Conservation (phyloP, 2,329 filamentous ascomycete genomes). For the Ophiocordyceps polyrhachis-furcata region DNA sequence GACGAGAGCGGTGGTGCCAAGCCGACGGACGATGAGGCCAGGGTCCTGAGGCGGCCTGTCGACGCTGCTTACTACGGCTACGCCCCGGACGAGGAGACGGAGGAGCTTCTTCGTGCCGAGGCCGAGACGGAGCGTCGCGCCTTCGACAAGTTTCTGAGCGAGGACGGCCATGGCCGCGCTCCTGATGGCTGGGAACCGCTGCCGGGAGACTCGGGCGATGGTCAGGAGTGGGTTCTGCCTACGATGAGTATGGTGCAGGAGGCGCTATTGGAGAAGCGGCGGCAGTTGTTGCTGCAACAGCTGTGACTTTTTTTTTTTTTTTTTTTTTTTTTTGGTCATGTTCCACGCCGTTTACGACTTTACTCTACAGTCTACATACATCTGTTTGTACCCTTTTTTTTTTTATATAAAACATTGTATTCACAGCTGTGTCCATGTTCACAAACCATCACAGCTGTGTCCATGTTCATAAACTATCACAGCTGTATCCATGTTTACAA, state of each 20-base stretch:
- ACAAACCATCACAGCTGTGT: too few relatives aligned
- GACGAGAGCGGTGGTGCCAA: constrained; percentile 28
- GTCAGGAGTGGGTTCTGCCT: constrained; percentile 64
- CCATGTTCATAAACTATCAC: too few relatives aligned
- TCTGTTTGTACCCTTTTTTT: too few relatives aligned
- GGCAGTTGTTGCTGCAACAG: constrained; percentile 70
- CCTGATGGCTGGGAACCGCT: constrained; percentile 66
- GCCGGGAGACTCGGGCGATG: constrained; percentile 75
- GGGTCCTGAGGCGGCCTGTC: constrained; percentile 55
- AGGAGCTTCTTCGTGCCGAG: constrained; percentile 63
- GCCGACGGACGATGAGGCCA: constrained; percentile 44
- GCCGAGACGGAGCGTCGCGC: constrained; percentile 68
- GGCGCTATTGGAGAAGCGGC: constrained; percentile 73
- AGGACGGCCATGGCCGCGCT: constrained; percentile 33
- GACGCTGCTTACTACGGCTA: constrained; percentile 96
- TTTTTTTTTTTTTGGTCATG: too few relatives aligned
- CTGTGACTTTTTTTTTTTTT: constrained; percentile 20
- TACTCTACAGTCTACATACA: too few relatives aligned
- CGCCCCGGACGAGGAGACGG: constrained; percentile 81
- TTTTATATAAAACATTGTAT: too few relatives aligned
- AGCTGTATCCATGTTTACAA: too few relatives aligned
- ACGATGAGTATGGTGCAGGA: constrained; percentile 85
- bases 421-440: too few relatives aligned
- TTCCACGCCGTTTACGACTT: too few relatives aligned
- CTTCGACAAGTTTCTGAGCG: constrained; percentile 43